A percentile compares a stretch with the other conserved stretches of the same genome.
phyloP scores from a whole-genome alignment of 805 yeast species.

The Yarrowia bubula region DNA sequence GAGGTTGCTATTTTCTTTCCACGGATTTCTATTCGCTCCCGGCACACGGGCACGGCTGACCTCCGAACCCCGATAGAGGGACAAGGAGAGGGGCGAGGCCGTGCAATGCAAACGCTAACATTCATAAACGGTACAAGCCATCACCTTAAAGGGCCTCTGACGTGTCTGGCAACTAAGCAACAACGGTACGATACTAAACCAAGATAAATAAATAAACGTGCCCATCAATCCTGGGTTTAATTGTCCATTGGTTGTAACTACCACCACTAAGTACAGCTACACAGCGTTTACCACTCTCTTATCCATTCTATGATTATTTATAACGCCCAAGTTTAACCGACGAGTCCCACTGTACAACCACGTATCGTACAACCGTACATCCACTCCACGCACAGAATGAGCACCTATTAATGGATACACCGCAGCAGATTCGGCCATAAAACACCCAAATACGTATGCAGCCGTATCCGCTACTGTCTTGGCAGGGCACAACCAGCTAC shows the following conservation, averaged over 20 bases:
- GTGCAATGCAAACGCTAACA: background rate
- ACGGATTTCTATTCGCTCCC: background rate
- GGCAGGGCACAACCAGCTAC: background rate
- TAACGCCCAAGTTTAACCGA: background rate
- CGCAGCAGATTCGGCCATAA: background rate
- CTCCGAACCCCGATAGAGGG: constrained; percentile 16
- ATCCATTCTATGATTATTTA: background rate
- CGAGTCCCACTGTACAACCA: background rate
- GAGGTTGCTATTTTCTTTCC: background rate
- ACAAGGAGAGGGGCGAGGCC: constrained; percentile 26
- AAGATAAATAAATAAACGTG: background rate
- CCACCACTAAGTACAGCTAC: no score
- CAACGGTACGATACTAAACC: no score
- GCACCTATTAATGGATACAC: no score
- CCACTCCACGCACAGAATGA: background rate
- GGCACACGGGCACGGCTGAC: constrained; percentile 23
- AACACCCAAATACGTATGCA: background rate
- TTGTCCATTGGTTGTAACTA: no score
- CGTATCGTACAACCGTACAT: no score
- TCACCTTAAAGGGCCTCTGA: background rate
- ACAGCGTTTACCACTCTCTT: background rate
- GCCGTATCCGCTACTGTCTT: constrained; percentile 15
- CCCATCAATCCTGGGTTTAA: no score
- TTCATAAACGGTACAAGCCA: constrained; percentile 10
- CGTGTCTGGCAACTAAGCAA: no score